phyloP scores from a whole-genome alignment of 1,284 basidiomycete species.

The Ustilago cynodontis region DNA sequence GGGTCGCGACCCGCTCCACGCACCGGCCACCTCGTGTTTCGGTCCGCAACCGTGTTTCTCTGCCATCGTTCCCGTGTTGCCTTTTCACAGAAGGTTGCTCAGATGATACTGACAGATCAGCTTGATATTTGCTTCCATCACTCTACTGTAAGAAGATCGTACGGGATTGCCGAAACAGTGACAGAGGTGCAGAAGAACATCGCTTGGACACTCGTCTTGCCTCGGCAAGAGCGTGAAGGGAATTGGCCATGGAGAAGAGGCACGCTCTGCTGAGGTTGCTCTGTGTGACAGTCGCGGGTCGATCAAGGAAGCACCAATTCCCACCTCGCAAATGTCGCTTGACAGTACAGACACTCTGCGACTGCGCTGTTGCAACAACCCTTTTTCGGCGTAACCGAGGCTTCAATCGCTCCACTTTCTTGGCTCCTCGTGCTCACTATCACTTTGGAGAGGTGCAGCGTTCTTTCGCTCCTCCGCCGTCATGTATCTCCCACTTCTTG shows the following conservation, averaged over 20 bases:
- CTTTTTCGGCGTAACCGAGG: slow-evolving; percentile 7
- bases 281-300: slow-evolving; percentile 10
- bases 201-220: neutral
- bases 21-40: neutral
- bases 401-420: slow-evolving; percentile 7
- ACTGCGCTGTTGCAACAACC: neutral
- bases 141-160: neutral
- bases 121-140: neutral
- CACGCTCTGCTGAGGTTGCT: neutral
- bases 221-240: neutral
- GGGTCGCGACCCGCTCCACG: neutral
- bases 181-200: neutral
- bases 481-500: neutral
- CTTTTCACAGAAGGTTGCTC: too few relatives aligned
- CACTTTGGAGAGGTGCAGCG: neutral
- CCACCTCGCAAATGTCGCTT: slow-evolving; percentile 17
- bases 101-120: too few relatives aligned
- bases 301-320: slow-evolving; percentile 8
- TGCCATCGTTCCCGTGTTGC: too few relatives aligned
- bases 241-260: neutral
- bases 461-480: neutral
- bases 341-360: slow-evolving; percentile 21
- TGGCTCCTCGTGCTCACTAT: neutral
- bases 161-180: neutral
- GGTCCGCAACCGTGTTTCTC: neutral